Base-by-base conservation (phyloP, 768 basidiomycete genomes). In the Lactarius sanguifluus region DNA sequence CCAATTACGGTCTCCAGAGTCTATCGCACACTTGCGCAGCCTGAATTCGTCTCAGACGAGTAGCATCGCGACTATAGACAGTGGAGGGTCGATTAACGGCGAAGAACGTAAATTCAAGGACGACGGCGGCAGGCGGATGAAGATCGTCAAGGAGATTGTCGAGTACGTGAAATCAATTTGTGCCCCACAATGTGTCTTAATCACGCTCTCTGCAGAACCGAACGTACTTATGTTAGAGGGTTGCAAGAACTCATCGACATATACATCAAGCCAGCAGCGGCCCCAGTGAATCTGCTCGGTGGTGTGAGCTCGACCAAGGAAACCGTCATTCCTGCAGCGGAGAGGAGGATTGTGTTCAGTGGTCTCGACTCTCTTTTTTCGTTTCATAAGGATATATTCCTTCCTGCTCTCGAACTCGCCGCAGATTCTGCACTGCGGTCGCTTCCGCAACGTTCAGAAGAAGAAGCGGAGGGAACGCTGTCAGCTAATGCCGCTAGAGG, bases 191-290 rank as follows among this genome's bases (percentile, higher is more conserved):
- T 60, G 47, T 57, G 41, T 57, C 30, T 25, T 73, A 34, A 74
- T 68, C 71, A 64, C 60, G 38, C 9, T 36, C 66, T 7, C 64
- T 70, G 41, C 73, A 94, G 93, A 72, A 98, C 96, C 54, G 97
- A 99, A 77, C 83, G 91, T 67, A 94, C 95, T 1, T 99, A 99
- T 77, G 92, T 96, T 67, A 90, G 90, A 69, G 91, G 94, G n/a
- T 79, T 99, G 38, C 89, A 92, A 73, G 96, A 97, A 76, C 85
- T 99, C 10, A 88, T 96, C 59, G 91, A 94, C 65, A 96, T 99
- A 59, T 99, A 98, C 74, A 91, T 98, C 78, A 90, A 87, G 73
- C 94, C 95, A 54, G 89, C 90, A 6, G 81, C 85, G 12, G 84
- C 84, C 30, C 82, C 88, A 3, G 86, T 90, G 62, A 90, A 87